These are phyloP conservation scores for Hyaloscypha finlandica DNA, from an alignment of 495 filamentous ascomycete species.

Conservation along the genomic window DNA sequence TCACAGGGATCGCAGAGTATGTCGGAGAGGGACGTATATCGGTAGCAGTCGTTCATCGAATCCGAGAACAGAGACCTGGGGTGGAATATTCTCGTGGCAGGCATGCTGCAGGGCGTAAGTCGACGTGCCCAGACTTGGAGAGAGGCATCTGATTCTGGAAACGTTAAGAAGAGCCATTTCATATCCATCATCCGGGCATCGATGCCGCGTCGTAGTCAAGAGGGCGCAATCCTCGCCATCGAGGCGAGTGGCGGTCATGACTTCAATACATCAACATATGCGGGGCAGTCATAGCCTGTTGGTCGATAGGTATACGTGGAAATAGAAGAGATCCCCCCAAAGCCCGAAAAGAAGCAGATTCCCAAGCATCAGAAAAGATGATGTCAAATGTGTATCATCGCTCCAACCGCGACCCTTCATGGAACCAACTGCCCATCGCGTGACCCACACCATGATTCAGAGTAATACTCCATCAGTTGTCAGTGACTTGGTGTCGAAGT, in stretches of 20 bases:
- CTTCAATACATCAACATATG: slow-evolving; percentile 24
- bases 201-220: neutral
- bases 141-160: neutral
- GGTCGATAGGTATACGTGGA: slow-evolving; percentile 1
- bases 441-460: neutral
- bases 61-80: neutral
- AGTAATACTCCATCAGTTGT: neutral
- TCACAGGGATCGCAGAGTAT: neutral
- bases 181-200: neutral
- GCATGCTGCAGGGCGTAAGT: neutral
- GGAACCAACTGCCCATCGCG: neutral
- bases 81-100: neutral
- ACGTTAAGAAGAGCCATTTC: neutral
- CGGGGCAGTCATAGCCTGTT: slow-evolving; percentile 21
- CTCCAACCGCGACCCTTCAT: neutral
- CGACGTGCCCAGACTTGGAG: neutral
- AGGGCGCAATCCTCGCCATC: neutral
- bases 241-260: neutral
- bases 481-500: neutral
- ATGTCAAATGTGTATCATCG: neutral
- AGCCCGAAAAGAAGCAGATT: neutral
- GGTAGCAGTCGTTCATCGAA: neutral
- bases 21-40: neutral
- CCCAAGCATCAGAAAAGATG: neutral
- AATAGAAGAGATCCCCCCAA: neutral